Conservation (phyloP, 495 filamentous ascomycete genomes). For the Penicillium riverlandense region DNA sequence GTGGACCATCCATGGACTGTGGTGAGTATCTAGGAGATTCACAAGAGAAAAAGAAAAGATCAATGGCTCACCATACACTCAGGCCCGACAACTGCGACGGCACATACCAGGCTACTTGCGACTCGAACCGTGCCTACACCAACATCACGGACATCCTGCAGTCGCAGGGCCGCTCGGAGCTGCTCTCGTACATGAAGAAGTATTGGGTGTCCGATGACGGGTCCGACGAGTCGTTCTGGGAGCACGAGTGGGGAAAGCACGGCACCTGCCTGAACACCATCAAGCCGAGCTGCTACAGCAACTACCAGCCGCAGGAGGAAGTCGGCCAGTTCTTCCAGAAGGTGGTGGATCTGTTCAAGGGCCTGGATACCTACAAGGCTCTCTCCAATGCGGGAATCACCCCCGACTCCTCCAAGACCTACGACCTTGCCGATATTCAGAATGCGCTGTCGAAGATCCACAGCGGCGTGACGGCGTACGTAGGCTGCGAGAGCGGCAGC, state of each 20-base stretch:
- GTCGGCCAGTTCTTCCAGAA: conserved; percentile 52
- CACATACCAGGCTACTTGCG: conserved; percentile 61
- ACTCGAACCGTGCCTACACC: conserved; percentile 53
- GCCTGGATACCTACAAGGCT: conserved; percentile 52
- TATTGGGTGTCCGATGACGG: conserved; percentile 62
- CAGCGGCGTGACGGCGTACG: conserved; percentile 48
- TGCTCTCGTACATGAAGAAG: conserved; percentile 62
- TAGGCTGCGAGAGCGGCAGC: conserved; percentile 51
- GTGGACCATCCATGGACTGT: conserved; percentile 80
- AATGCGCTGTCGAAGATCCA: conserved; percentile 50
- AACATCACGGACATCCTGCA: conserved; percentile 60
- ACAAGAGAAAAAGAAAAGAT: not conserved
- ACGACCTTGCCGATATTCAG: conserved; percentile 54
- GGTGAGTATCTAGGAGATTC: conserved; percentile 27
- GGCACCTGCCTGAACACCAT: conserved; percentile 58
- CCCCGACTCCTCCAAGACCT: conserved; percentile 52
- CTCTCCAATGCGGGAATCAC: conserved; percentile 57
- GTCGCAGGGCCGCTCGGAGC: conserved; percentile 44
- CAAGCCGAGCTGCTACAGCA: conserved; percentile 62
- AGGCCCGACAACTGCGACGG: conserved; percentile 78
- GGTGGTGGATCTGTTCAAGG: conserved; percentile 53
- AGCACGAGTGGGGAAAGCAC: conserved; percentile 80
- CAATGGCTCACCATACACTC: not conserved
- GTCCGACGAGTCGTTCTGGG: conserved; percentile 63
- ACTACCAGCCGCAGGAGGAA: conserved; percentile 54